Evolutionary conservation across 164 flowering plant species (phyloP).

Genomic region (Stephania cephalantha): DNA sequence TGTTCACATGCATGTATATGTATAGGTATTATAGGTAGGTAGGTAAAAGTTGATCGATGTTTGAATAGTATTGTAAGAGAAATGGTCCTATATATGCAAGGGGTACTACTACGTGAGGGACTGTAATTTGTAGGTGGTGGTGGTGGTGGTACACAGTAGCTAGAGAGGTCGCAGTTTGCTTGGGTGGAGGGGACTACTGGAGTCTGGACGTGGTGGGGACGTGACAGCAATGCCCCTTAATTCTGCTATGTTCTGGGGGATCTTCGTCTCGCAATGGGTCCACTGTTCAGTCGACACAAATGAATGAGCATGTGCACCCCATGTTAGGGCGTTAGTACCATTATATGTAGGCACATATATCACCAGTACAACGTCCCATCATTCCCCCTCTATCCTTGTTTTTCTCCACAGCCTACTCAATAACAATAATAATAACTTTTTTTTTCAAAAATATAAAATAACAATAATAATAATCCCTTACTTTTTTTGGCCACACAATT

Average conservation of each 20-base stretch:
- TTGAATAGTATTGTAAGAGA: not conserved
- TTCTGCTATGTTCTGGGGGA: not conserved
- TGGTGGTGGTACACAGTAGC: not conserved
- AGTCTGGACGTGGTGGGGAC: not conserved
- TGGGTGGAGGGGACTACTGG: too few species aligned
- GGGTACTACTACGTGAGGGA: not conserved
- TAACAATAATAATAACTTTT: not conserved
- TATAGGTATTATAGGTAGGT: too few species aligned
- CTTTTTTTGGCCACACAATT: too few species aligned
- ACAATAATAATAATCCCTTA: too few species aligned
- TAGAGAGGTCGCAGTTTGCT: too few species aligned
- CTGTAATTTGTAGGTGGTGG: not conserved
- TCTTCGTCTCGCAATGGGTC: constrained; percentile 5
- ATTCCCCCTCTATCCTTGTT: constrained; percentile 6
- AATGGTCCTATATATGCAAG: not conserved
- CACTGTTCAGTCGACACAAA: not conserved
- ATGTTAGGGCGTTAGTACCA: constrained; percentile 12
- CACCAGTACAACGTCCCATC: constrained; percentile 9
- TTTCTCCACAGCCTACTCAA: not conserved
- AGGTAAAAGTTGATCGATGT: not conserved
- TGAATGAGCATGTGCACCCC: constrained; percentile 12
- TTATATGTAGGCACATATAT: constrained; percentile 7
- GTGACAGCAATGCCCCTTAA: not conserved
- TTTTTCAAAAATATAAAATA: too few species aligned
- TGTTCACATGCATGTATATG: too few species aligned